A percentile compares a stretch with the other conserved stretches of the same genome.
These are phyloP conservation scores for Gentiana straminea DNA, from an alignment of 257 asterid genomes.

Conservation along the genomic window DNA sequence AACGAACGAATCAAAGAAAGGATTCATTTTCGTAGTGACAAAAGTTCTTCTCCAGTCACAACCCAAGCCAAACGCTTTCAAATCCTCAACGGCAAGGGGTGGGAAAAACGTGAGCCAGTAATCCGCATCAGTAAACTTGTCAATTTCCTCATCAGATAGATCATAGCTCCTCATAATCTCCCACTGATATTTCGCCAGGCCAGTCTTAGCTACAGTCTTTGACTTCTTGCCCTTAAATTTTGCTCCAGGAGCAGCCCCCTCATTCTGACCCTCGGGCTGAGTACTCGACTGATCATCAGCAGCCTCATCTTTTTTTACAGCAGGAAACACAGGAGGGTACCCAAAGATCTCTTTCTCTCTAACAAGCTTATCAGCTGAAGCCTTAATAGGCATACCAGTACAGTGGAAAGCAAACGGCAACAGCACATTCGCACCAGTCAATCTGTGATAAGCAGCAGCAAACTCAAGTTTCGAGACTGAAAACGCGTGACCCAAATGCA, in stretches of 20 bases:
- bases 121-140: constrained; percentile 50
- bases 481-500: constrained; percentile 88
- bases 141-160: constrained; percentile 70
- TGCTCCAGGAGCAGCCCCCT: constrained; percentile 44
- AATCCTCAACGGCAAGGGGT: constrained; percentile 80
- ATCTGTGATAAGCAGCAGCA: constrained; percentile 82
- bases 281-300: not conserved
- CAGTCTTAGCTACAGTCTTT: constrained; percentile 72
- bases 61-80: constrained; percentile 91
- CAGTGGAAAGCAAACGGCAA: constrained; percentile 89
- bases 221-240: constrained; percentile 90
- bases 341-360: constrained; percentile 67
- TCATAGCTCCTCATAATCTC: constrained; percentile 86
- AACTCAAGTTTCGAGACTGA: constrained; percentile 83
- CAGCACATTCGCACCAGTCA: constrained; percentile 80
- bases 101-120: constrained; percentile 84
- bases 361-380: constrained; percentile 78
- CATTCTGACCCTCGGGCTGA: constrained; percentile 41
- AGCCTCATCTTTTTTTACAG: constrained; percentile 41
- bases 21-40: constrained; percentile 71
- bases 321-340: constrained; percentile 75
- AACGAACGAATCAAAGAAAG: constrained; percentile 77
- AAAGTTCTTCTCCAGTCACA: constrained; percentile 95
- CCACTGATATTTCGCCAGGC: constrained; percentile 73
- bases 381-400: constrained; percentile 97